phyloP scores from a whole-genome alignment of 352 stramenopile genomes.

The Halophytophthora polymorphica region DNA sequence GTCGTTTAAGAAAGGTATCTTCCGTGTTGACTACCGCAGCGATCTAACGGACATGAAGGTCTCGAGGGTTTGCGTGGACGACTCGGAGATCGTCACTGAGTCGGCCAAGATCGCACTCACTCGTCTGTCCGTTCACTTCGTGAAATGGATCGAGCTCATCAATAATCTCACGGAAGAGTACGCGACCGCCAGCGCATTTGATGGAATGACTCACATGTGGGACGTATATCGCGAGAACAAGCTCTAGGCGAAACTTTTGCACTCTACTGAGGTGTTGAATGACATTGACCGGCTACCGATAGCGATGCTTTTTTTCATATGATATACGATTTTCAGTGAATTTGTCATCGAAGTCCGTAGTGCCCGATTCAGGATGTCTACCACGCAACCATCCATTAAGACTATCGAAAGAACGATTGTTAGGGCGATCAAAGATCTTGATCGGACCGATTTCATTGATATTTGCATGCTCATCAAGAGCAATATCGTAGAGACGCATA shows the following conservation, averaged over 20 bases:
- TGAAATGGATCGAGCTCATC: constrained; percentile 7
- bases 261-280: too few species aligned
- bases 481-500: neutral
- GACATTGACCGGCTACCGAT: neutral
- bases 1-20: neutral
- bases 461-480: constrained; percentile 8
- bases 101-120: neutral
- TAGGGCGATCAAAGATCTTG: constrained; percentile 6
- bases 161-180: constrained; percentile 7
- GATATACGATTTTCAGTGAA: too few species aligned
- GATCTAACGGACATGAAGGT: neutral
- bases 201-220: constrained; percentile 2
- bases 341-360: too few species aligned
- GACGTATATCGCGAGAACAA: constrained; percentile 4
- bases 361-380: neutral
- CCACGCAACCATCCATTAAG: neutral
- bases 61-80: neutral
- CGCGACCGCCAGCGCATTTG: neutral
- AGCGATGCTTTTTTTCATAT: neutral
- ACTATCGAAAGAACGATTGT: constrained; percentile 2
- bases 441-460: constrained; percentile 3
- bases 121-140: constrained; percentile 3
- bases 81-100: neutral
- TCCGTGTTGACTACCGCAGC: neutral
- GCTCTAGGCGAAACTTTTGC: neutral